Evolutionary conservation across 169 alveolate genomes (phyloP), one percentile per base, ranked within the genome.

Genomic region (Besnoitia besnoiti): DNA sequence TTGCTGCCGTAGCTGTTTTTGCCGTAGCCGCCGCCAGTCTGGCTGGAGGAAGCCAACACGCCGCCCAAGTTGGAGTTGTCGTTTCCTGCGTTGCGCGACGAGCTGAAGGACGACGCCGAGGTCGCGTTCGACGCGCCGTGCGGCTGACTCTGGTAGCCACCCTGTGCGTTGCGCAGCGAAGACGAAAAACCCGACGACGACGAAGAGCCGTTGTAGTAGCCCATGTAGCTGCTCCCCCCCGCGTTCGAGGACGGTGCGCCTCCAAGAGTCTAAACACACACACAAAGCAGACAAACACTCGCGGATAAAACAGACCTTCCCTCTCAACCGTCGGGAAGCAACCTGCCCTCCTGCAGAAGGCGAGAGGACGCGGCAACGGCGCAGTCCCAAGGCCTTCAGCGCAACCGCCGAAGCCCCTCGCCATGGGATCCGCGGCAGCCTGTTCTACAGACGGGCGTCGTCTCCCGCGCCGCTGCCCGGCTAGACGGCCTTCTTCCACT

Each of bases 121-220:
- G n/a, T n/a, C n/a, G n/a, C n/a, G n/a, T 55, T 55, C 3, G 67
- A 55, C 5, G 5, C 24, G 7, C 67, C 67, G 12, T n/a, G 33
- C 30, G 12, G 67, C 67, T 55, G 67, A n/a, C 24, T 55, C 30
- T 55, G 67, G 67, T 55, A 55, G 67, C 3, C 24, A n/a, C 67
- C 27, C 30, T 55, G 67, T 0, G n/a, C 67, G 30, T 55, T 55
- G 67, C 67, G 67, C n/a, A 55, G 67, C 12, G 67, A 55, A 55
- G 67, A 55, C 12, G 67, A 55, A 55, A 55, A 55, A 19, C 67
- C 67, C 55, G 55, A 49, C 12, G 67, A 55, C 55, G 55, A 49
- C 12, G 67, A 55, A 55, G 67, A 55, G 67, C 67, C 67, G 67
- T 55, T 55, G 67, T 55, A 55, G 27, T 55, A 55, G 67, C 67